phyloP scores from a whole-genome alignment of 2,329 filamentous ascomycete species.

The Ophioceras dolichostomum region DNA sequence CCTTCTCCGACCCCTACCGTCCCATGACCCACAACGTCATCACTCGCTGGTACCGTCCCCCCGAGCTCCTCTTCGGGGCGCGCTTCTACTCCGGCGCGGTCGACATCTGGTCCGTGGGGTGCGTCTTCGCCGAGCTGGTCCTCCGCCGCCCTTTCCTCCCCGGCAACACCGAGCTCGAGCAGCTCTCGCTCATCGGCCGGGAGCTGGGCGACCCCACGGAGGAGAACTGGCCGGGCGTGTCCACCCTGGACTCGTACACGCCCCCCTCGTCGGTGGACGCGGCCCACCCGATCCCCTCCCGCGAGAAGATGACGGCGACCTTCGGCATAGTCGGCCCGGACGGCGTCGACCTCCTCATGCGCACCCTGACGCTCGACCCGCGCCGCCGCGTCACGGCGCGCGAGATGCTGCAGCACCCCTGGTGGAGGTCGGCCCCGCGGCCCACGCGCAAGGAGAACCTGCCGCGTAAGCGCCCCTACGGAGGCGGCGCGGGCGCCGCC shows the following conservation, averaged over 20 bases:
- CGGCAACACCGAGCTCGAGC: constrained; percentile 74
- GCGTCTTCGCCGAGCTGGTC: constrained; percentile 86
- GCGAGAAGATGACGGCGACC: constrained; percentile 59
- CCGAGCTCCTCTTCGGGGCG: constrained; percentile 85
- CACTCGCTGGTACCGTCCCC: constrained; percentile 92
- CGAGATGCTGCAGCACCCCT: constrained; percentile 68
- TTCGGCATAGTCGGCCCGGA: constrained; percentile 73
- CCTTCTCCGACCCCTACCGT: constrained; percentile 77
- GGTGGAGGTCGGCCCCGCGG: constrained; percentile 75
- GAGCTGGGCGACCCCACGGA: constrained; percentile 85
- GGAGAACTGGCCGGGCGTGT: constrained; percentile 90
- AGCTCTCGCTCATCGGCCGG: constrained; percentile 73
- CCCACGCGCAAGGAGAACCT: constrained; percentile 75
- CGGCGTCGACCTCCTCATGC: constrained; percentile 80
- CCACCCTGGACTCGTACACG: constrained; percentile 68
- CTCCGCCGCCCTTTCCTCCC: constrained; percentile 73
- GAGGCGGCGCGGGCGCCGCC: constrained; percentile 54
- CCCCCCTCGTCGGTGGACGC: constrained; percentile 42
- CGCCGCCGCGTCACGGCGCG: constrained; percentile 66
- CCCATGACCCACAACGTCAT: constrained; percentile 93
- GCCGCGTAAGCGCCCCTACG: constrained; percentile 60
- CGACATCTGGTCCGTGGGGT: constrained; percentile 87
- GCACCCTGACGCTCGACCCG: constrained; percentile 79
- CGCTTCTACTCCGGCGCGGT: constrained; percentile 82
- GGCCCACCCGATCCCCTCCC: constrained; percentile 46